Conservation (phyloP, 306 rosid species). For the Medicago lupulina region DNA sequence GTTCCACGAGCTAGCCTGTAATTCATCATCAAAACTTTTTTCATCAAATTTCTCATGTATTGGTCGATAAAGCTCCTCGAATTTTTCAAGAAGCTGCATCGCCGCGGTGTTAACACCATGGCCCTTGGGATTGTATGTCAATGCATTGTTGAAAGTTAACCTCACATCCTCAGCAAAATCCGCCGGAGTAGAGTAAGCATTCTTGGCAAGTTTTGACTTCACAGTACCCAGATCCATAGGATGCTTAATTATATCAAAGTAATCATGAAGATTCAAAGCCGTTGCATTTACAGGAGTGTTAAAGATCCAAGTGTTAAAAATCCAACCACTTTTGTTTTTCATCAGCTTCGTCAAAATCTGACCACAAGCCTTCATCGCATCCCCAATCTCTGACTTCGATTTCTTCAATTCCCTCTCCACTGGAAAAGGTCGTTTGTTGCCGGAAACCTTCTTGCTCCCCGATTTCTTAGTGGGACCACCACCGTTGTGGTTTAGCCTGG, state of each 20-base stretch:
- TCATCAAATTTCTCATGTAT: slow-evolving; percentile 56
- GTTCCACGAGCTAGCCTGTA: slow-evolving; percentile 88
- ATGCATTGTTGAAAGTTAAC: slow-evolving; percentile 79
- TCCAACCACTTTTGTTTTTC: slow-evolving; percentile 81
- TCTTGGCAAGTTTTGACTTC: slow-evolving; percentile 58
- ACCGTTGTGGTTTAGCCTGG: slow-evolving; percentile 27
- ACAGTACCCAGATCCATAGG: slow-evolving; percentile 99
- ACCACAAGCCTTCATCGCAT: slow-evolving; percentile 66
- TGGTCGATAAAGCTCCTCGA: slow-evolving; percentile 74
- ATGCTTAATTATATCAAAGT: slow-evolving; percentile 69
- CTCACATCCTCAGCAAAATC: slow-evolving; percentile 81
- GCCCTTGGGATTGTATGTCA: slow-evolving; percentile 84
- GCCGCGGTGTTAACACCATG: slow-evolving; percentile 72
- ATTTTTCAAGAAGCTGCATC: slow-evolving; percentile 59
- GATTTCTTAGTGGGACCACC: slow-evolving; percentile 56
- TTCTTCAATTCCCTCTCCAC: slow-evolving; percentile 53
- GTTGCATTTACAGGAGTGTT: slow-evolving; percentile 62
- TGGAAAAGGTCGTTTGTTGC: slow-evolving; percentile 71
- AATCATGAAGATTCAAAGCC: slow-evolving; percentile 81
- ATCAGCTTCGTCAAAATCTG: slow-evolving; percentile 75
- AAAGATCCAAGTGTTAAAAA: slow-evolving; percentile 66
- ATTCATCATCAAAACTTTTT: slow-evolving; percentile 65
- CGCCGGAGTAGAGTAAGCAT: slow-evolving; percentile 54
- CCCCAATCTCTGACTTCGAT: slow-evolving; percentile 57
- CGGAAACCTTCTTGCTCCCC: slow-evolving; percentile 60